Percentiles rank a stretch among this genome's conserved stretches.
These are phyloP conservation scores for Podosphaera xanthii DNA, from an alignment of 2,329 filamentous ascomycete species.

Conservation along the genomic window DNA sequence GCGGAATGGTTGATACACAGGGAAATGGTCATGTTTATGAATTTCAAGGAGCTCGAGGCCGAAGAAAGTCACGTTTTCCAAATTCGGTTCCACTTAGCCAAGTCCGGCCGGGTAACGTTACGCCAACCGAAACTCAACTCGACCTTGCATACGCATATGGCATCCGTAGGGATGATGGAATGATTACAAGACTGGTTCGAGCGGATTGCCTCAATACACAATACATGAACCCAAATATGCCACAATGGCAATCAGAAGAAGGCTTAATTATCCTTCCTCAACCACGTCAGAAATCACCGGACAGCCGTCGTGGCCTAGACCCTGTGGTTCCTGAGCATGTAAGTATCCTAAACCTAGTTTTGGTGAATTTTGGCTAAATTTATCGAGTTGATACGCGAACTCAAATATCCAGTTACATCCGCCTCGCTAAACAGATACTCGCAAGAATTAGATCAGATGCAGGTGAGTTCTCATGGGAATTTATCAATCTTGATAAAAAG, in stretches of 20 bases:
- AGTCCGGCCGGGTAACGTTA: slow-evolving; percentile 9
- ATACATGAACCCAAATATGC: slow-evolving; percentile 20
- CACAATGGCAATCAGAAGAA: slow-evolving; percentile 13
- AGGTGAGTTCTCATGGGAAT: not conserved
- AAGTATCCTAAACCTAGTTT: slow-evolving; percentile 1
- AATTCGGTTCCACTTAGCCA: slow-evolving; percentile 5
- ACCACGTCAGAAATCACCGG: slow-evolving; percentile 6
- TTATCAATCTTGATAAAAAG: too few relatives aligned
- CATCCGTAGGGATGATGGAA: slow-evolving; percentile 28
- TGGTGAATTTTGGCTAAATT: not conserved
- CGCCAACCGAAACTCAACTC: slow-evolving; percentile 9
- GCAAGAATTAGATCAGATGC: not conserved
- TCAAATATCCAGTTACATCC: not conserved
- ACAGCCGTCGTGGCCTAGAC: slow-evolving; percentile 3
- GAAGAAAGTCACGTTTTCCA: not conserved
- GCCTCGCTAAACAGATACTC: not conserved
- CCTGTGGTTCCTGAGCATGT: slow-evolving; percentile 8
- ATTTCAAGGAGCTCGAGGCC: not conserved
- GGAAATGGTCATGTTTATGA: not conserved
- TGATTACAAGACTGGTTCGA: slow-evolving; percentile 29
- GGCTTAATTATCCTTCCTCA: slow-evolving; percentile 14
- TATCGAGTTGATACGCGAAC: not conserved
- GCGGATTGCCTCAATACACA: slow-evolving; percentile 26
- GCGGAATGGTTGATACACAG: not conserved
- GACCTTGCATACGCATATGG: slow-evolving; percentile 24